Conservation (phyloP, 202 grass and related monocot genomes). For the Digitaria exilis region DNA sequence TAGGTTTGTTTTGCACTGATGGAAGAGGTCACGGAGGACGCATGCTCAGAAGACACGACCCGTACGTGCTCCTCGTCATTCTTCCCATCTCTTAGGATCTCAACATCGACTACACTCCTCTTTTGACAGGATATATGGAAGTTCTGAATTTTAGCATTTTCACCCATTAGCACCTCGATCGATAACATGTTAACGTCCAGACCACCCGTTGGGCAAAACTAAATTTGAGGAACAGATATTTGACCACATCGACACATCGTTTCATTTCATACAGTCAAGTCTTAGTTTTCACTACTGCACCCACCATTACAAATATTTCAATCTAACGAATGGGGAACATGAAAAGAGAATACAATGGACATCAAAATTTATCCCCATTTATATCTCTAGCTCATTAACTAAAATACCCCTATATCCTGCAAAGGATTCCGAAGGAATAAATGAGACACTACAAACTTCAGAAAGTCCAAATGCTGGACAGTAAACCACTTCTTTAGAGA, state of each 20-base stretch:
- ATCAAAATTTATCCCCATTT: constrained; percentile 26
- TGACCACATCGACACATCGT: not conserved
- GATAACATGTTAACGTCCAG: no score
- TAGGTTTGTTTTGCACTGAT: no score
- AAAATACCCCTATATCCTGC: constrained; percentile 15
- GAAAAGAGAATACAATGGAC: not conserved
- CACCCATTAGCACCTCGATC: no score
- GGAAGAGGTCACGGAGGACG: no score
- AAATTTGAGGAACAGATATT: not conserved
- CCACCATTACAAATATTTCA: not conserved
- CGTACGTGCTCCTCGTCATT: no score
- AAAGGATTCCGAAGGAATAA: constrained; percentile 4
- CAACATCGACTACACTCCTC: no score
- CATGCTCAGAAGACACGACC: no score
- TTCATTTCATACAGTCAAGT: constrained; percentile 9
- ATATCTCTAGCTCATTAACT: not conserved
- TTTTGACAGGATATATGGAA: no score
- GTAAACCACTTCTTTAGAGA: constrained; percentile 14
- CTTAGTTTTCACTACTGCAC: not conserved
- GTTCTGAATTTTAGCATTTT: no score
- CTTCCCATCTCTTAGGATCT: no score
- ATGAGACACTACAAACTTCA: not conserved
- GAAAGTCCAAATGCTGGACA: not conserved
- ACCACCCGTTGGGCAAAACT: not conserved
- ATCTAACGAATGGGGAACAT: not conserved